Evolutionary conservation across 108 stramenopile species (phyloP).

Genomic region (Conticribra guillardii): DNA sequence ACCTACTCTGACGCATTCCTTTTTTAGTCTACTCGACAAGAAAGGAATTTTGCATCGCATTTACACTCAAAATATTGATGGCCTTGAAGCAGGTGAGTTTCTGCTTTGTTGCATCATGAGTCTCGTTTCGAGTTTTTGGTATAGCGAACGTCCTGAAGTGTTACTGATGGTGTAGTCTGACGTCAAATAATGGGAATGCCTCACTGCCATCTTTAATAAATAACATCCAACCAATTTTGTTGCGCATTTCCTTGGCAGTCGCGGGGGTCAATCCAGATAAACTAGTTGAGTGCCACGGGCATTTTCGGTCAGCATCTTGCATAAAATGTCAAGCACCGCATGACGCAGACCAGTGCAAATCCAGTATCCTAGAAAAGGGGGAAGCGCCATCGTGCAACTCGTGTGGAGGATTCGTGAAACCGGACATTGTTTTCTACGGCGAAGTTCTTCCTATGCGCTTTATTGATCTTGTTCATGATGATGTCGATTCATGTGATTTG

Average conservation of each 20-base stretch:
- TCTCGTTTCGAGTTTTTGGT: too few relatives aligned
- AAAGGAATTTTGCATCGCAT: slow-evolving; percentile 76
- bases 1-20: slow-evolving; percentile 91
- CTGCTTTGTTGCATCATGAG: too few relatives aligned
- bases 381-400: slow-evolving; percentile 60
- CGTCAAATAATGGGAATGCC: too few relatives aligned
- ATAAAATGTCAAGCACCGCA: slow-evolving; percentile 50
- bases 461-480: slow-evolving; percentile 49
- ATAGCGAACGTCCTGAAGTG: too few relatives aligned
- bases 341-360: slow-evolving; percentile 54
- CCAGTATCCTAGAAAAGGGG: slow-evolving; percentile 57
- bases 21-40: slow-evolving; percentile 79
- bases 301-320: slow-evolving; percentile 79
- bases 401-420: slow-evolving; percentile 90
- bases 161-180: too few relatives aligned
- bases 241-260: too few relatives aligned
- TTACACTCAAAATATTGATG: slow-evolving; percentile 97
- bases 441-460: slow-evolving; percentile 85
- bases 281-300: slow-evolving; percentile 91
- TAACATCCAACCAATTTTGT: too few relatives aligned
- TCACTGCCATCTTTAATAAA: too few relatives aligned
- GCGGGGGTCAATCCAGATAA: slow-evolving; percentile 77
- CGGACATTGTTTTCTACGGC: slow-evolving; percentile 96
- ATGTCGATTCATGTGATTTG: slow-evolving; percentile 68
- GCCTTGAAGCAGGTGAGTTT: too few relatives aligned